These are phyloP conservation scores for Penicillium coprophilum DNA, from an alignment of 495 filamentous ascomycete species.

Conservation along the genomic window DNA sequence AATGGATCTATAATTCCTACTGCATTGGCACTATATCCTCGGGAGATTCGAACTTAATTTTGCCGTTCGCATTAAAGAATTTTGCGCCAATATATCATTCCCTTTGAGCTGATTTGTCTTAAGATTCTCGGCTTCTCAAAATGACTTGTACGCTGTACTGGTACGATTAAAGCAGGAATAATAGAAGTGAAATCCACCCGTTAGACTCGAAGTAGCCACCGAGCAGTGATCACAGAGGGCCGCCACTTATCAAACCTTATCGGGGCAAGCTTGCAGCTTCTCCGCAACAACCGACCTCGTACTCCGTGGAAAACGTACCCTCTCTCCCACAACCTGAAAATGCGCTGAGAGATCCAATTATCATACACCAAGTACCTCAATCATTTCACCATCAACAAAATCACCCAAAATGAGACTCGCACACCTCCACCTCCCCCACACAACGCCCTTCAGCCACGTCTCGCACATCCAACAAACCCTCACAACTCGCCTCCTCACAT, in stretches of 20 bases:
- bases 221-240: background rate
- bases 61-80: background rate
- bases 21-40: background rate
- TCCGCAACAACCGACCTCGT: slow-evolving; percentile 28
- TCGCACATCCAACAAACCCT: slow-evolving; percentile 51
- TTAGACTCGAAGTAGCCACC: background rate
- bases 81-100: background rate
- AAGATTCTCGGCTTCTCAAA: background rate
- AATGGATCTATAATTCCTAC: background rate
- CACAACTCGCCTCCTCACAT: slow-evolving; percentile 45
- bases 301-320: slow-evolving; percentile 24
- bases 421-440: slow-evolving; percentile 67
- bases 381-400: background rate
- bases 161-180: background rate
- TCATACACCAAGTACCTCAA: background rate
- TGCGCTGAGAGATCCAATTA: slow-evolving; percentile 4
- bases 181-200: background rate
- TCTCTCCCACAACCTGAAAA: slow-evolving; percentile 1
- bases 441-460: slow-evolving; percentile 51
- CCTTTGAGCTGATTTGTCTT: background rate
- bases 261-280: slow-evolving; percentile 27
- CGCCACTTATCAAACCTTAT: slow-evolving; percentile 21
- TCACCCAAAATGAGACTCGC: slow-evolving; percentile 49
- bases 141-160: background rate
- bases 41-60: too few species aligned